Base-by-base conservation (phyloP, 2,329 filamentous ascomycete species). In the Penicillium palitans region DNA sequence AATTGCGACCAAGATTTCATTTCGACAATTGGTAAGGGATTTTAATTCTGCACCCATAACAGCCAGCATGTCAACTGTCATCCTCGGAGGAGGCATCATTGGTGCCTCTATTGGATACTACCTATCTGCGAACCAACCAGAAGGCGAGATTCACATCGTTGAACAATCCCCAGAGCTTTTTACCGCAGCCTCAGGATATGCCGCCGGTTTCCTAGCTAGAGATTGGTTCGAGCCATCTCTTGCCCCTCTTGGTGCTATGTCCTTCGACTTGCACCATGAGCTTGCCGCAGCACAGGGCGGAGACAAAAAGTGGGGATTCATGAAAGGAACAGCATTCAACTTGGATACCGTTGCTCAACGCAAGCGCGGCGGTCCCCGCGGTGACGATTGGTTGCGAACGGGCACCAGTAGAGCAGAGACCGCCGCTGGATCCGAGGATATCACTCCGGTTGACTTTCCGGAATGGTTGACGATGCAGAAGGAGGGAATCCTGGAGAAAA, bases 101-200 rank as follows among this genome's bases (percentile, higher is more conserved):
- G 88, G 88, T 59, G 77, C 85, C 35, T 86, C 87, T 1, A 88
- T 86, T 12, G 87, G 88, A n/a, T 91, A 88, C 74, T 91, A 90
- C 70, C 82, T 93, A 33, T 84, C 86, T 7, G 63, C 70, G 46
- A 74, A 79, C 5, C 58, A 64, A 29, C 49, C 64, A 31, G 47
- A 63, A 31, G 57, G 65, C 6, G 75, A 78, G 33, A 85, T 88
- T 52, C 83, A 86, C 61, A 74, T 88, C 24, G 61, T 88, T 40
- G 86, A 88, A 66, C 77, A 83, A 6, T 82, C 82, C 5, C 72
- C 79, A 0, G 71, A 84, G 61, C 80, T 93, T 33, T 91, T 93
- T 73, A 82, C 84, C 12, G 90, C 87, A 31, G 89, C 90, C 0
- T 92, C 88, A 2, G 89, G 90, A 1, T 87, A 84, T 63, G 88